Evolutionary conservation across 1,139 yeast species (phyloP).

Genomic region (Candida tropicalis): DNA sequence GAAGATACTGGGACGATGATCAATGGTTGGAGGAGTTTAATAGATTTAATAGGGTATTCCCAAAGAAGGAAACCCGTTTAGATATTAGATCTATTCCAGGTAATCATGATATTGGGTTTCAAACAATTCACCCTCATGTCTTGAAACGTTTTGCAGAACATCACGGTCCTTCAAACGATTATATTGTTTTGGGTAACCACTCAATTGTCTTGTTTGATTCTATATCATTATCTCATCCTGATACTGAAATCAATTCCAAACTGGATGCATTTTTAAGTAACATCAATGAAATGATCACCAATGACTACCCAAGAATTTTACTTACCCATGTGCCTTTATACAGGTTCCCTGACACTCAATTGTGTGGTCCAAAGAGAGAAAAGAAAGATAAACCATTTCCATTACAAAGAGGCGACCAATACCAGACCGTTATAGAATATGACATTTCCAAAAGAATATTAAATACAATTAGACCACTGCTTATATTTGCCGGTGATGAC

Average conservation of each 20-base stretch:
- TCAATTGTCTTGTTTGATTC: constrained; percentile 78
- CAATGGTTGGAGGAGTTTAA: constrained; percentile 74
- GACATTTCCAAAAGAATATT: constrained; percentile 61
- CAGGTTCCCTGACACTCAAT: constrained; percentile 31
- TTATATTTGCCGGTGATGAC: constrained; percentile 90
- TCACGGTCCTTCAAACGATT: constrained; percentile 71
- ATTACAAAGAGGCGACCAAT: constrained; percentile 64
- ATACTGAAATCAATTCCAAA: constrained; percentile 25
- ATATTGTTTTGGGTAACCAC: constrained; percentile 68
- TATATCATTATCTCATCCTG: constrained; percentile 64
- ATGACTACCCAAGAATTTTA: constrained; percentile 62
- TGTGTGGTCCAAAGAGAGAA: constrained; percentile 53
- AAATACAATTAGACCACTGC: constrained; percentile 57
- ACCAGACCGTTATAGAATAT: constrained; percentile 55
- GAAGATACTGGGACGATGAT: constrained; percentile 71
- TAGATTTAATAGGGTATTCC: constrained; percentile 69
- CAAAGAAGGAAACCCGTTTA: constrained; percentile 46
- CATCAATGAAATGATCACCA: constrained; percentile 23
- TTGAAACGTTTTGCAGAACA: constrained; percentile 63
- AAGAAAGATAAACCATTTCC: constrained; percentile 58
- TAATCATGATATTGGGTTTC: constrained; percentile 95
- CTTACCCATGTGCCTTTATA: constrained; percentile 58
- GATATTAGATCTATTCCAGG: constrained; percentile 77
- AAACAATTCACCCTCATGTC: constrained; percentile 58
- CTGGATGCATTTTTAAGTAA: constrained; percentile 29